Evolutionary conservation across 2,329 filamentous ascomycete species (phyloP), one percentile per base, ranked within the genome.

Genomic region (Penicillium janthinellum): DNA sequence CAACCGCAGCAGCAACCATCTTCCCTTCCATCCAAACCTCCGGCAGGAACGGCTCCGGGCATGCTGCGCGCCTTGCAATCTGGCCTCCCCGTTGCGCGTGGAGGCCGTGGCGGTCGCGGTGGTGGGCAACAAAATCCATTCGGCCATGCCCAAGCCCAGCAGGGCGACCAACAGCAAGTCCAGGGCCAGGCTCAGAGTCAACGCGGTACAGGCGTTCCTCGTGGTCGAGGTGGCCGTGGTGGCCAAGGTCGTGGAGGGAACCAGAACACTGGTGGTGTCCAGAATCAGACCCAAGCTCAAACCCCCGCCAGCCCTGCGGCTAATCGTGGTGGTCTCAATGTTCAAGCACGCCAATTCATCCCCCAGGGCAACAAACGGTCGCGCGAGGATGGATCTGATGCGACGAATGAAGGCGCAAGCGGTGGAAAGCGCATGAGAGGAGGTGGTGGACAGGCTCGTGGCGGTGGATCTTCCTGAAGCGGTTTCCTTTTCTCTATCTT

Each of bases 351-450:
- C 14, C 82, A 83, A 51, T 86, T 87, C 58, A 83, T 86, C 65
- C 84, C 84, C 31, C 79, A 82, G 15, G 82, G 83, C 22, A 83
- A 81, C 66, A 86, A 86, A 73, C 78, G 84, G 38, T 78, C 82
- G 20, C 78, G 84, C 55, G 84, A 86, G 57, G 84, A 86, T 57
- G 78, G 77, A 4, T 64, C 70, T 11, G 76, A 77, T 47, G 78
- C 60, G 28, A 64, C 71, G 20, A 67, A 71, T 42, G 80, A 77
- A 54, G 69, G 61, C 44, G 76, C 71, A 48, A 76, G 68, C 60
- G 72, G 69, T 52, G 80, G 79, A 41, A 83, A 83, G 70, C 75
- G 81, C 64, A 78, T 81, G 63, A 71, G 81, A 62, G 81, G 81
- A 12, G 77, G 77, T 5, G 64, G 64, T 50, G 74, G 74, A 15